Evolutionary conservation across 73 alveolate species (phyloP).

Genomic region (Paramecium sonneborni): DNA sequence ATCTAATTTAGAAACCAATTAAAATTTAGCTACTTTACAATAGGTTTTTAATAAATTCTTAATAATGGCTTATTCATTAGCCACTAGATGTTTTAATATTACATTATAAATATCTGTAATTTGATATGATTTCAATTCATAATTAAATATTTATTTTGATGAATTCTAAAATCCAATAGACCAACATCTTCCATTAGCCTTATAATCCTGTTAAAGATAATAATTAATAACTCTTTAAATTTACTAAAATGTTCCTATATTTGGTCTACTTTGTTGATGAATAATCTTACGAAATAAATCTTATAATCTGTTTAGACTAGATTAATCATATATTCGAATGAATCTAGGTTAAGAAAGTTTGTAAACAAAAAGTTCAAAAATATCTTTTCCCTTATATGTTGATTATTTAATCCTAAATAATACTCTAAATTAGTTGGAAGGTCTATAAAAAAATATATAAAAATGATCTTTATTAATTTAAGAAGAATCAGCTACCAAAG

Average conservation of each 20-base stretch:
- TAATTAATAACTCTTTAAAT: background rate
- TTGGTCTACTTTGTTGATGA: background rate
- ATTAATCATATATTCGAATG: background rate
- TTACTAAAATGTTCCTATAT: background rate
- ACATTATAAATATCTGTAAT: background rate
- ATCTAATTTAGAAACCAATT: background rate
- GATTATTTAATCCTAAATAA: background rate
- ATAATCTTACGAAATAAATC: background rate
- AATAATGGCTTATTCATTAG: background rate
- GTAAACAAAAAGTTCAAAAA: background rate
- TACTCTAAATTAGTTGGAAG: background rate
- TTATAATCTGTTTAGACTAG: background rate
- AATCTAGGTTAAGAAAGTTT: background rate
- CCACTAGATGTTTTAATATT: background rate
- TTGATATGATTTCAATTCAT: background rate
- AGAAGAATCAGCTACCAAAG: background rate
- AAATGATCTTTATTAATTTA: constrained; percentile 12
- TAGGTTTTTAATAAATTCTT: background rate
- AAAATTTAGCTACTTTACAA: background rate
- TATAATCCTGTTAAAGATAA: background rate
- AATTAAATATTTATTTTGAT: constrained; percentile 4
- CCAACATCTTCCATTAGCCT: background rate
- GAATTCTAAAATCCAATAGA: constrained; percentile 1
- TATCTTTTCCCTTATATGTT: background rate
- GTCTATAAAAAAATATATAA: background rate